Conservation (phyloP, 208 protist species). For the Crithidia sp. region DNA sequence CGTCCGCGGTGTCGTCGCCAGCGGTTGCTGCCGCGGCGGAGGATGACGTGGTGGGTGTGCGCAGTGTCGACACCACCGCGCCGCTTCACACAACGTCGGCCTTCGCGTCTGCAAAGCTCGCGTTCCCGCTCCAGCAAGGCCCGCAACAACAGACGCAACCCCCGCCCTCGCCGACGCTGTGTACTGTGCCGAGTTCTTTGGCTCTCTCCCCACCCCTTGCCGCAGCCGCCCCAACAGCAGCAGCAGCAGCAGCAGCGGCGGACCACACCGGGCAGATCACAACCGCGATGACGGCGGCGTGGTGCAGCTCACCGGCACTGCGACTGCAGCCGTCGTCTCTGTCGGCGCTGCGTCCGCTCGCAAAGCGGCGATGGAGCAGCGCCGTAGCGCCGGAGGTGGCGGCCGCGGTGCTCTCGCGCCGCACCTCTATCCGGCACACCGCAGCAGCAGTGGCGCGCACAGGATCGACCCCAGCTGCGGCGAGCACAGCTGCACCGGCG, state of each 20-base stretch:
- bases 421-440: background rate
- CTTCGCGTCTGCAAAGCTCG: background rate
- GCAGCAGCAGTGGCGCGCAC: no score
- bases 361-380: conserved; percentile 18
- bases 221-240: background rate
- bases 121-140: no score
- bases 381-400: background rate
- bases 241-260: conserved; percentile 1
- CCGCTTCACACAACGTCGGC: background rate
- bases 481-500: background rate
- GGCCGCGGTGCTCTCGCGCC: background rate
- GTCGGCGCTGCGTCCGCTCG: conserved; percentile 6
- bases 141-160: no score
- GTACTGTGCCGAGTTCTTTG: no score
- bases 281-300: background rate
- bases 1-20: background rate
- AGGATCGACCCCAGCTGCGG: no score
- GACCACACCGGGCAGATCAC: background rate
- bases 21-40: background rate
- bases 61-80: background rate
- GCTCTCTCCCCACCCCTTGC: no score
- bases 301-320: background rate
- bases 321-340: background rate
- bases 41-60: conserved; percentile 5
- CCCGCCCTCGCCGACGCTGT: no score